Conservation (phyloP, 1,139 yeast genomes). For the Geotrichum phurueaensis region DNA sequence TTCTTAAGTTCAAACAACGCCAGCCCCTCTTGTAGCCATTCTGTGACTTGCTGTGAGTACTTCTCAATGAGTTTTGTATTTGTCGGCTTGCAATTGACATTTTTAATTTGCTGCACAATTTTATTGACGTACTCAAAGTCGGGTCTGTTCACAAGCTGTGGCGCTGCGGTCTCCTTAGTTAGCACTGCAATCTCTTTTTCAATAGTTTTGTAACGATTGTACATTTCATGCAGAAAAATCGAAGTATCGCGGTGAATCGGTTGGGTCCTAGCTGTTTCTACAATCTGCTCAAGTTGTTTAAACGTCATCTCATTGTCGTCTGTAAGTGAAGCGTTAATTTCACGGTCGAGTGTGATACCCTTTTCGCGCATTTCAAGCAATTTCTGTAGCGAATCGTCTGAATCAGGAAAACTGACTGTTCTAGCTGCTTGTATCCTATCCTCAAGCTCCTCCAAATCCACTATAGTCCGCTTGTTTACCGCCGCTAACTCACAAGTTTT, state of each 20-base stretch:
- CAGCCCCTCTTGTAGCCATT: background rate
- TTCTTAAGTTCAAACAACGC: background rate
- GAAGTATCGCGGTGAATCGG: background rate
- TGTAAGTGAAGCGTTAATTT: background rate
- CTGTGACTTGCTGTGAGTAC: background rate
- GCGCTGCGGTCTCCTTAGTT: background rate
- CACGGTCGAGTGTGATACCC: background rate
- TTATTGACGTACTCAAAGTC: background rate
- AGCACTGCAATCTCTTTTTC: background rate
- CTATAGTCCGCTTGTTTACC: conserved; percentile 79
- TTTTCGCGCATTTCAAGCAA: background rate
- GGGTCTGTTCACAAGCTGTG: background rate
- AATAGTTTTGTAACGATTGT: background rate
- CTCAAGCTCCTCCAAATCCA: conserved; percentile 39
- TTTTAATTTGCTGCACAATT: background rate
- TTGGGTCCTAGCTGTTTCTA: background rate
- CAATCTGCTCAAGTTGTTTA: background rate
- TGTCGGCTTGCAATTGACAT: background rate
- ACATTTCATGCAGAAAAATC: background rate
- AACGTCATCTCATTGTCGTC: background rate
- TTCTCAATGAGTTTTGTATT: background rate
- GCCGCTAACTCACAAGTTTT: conserved; percentile 72
- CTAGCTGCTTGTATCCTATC: conserved; percentile 21
- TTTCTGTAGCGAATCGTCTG: background rate
- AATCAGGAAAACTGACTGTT: background rate